phyloP scores from a whole-genome alignment of 305 asterid species.

The Fraxinus paxiana region DNA sequence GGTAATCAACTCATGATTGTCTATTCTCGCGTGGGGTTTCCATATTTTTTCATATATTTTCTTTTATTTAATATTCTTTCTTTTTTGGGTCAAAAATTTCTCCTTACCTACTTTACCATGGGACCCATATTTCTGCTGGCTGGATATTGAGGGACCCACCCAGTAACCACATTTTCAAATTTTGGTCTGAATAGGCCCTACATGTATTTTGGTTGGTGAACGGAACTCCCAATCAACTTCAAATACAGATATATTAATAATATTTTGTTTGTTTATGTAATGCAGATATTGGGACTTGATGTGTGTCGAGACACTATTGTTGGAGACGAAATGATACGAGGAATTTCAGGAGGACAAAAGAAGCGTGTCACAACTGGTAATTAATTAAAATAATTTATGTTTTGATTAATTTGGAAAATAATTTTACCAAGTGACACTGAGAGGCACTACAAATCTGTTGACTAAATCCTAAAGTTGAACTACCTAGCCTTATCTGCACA shows the following conservation, averaged over 20 bases:
- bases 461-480: background rate
- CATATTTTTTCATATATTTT: background rate
- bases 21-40: background rate
- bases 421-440: background rate
- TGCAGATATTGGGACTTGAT: constrained; percentile 84
- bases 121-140: background rate
- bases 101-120: background rate
- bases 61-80: background rate
- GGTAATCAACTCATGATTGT: background rate
- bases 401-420: background rate
- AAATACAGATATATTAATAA: background rate
- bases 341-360: constrained; percentile 89
- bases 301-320: constrained; percentile 80
- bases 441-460: background rate
- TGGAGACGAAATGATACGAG: constrained; percentile 84
- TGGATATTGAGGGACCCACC: background rate
- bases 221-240: background rate
- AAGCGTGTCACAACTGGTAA: constrained; percentile 86
- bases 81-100: background rate
- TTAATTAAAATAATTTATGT: background rate
- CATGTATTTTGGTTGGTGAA: background rate
- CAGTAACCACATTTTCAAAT: background rate
- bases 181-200: background rate
- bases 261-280: background rate
- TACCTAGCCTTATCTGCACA: background rate